These are phyloP conservation scores for Umbelopsis vinacea DNA, from an alignment of 192 early-diverging fungal species.

Conservation along the genomic window DNA sequence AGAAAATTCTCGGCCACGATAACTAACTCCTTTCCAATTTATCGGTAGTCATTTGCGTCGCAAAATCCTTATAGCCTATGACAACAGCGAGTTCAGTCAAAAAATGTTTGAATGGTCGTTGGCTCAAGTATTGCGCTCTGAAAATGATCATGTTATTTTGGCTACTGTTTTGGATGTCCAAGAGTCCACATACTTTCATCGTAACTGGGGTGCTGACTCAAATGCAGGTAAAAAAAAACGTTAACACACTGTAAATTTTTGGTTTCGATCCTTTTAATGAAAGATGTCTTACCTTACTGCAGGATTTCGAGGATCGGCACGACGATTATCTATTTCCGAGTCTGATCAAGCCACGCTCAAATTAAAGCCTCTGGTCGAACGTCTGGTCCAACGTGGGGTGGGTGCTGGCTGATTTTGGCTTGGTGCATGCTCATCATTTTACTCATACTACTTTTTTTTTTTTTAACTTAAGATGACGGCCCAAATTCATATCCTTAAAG, in stretches of 20 bases:
- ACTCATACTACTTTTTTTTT: background rate
- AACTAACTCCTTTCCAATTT: too few species aligned
- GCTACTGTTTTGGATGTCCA: constrained; percentile 28
- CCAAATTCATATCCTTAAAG: constrained; percentile 24
- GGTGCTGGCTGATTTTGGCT: background rate
- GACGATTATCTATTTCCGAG: constrained; percentile 20
- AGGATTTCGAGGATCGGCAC: constrained; percentile 20
- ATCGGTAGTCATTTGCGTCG: constrained; percentile 24
- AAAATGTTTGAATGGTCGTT: constrained; percentile 32
- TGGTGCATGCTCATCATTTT: too few species aligned
- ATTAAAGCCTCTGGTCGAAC: constrained; percentile 25
- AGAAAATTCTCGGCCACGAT: background rate
- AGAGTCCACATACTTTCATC: constrained; percentile 3
- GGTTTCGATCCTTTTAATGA: too few species aligned
- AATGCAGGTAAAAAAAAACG: constrained; percentile 20
- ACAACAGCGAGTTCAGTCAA: constrained; percentile 17
- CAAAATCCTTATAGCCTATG: constrained; percentile 25
- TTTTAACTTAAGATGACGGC: constrained; percentile 19
- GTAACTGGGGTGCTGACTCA: constrained; percentile 8
- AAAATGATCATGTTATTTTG: constrained; percentile 21
- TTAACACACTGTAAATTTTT: background rate
- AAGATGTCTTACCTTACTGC: background rate
- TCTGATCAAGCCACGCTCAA: constrained; percentile 18
- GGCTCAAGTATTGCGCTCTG: constrained; percentile 6
- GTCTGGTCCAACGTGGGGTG: constrained; percentile 17